These are phyloP conservation scores for Cladosporium sp. DNA, from an alignment of 2,329 filamentous ascomycete genomes.

Conservation along the genomic window DNA sequence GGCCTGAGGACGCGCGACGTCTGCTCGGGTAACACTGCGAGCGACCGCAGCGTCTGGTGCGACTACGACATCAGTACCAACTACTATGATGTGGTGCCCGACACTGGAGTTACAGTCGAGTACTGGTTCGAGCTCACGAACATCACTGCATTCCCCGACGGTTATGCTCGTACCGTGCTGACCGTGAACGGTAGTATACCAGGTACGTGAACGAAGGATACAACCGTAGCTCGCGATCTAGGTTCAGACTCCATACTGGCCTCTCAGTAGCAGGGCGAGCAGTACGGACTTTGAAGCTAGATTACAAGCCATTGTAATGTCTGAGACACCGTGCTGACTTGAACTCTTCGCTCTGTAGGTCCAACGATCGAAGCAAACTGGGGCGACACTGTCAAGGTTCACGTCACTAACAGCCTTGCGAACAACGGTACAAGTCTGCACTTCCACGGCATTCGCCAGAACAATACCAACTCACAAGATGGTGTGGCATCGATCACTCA, in stretches of 20 bases:
- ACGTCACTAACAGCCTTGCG: conserved; percentile 37
- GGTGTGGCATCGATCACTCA: conserved; percentile 57
- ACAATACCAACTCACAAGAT: conserved; percentile 52
- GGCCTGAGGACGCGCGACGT: neutral
- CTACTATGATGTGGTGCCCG: conserved; percentile 39
- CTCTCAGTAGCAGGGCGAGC: too few relatives aligned
- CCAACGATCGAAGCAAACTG: conserved; percentile 48
- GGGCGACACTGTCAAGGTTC: conserved; percentile 39
- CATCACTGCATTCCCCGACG: conserved; percentile 48
- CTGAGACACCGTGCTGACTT: neutral
- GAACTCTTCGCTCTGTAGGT: conserved; percentile 21
- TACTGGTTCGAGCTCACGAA: conserved; percentile 49
- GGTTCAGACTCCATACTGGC: too few relatives aligned
- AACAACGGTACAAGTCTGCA: conserved; percentile 54
- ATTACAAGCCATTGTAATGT: neutral
- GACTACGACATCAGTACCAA: conserved; percentile 39
- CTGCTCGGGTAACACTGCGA: conserved; percentile 36
- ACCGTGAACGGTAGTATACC: conserved; percentile 49
- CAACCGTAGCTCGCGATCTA: neutral
- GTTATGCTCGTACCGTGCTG: conserved; percentile 42
- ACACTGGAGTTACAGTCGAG: conserved; percentile 41
- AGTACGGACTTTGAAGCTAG: neutral
- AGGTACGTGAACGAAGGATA: conserved; percentile 22
- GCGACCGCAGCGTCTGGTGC: conserved; percentile 33
- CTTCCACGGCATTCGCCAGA: conserved; percentile 54